Base-by-base conservation (phyloP, 2,329 filamentous ascomycete genomes). In the Pseudonectria buxi region DNA sequence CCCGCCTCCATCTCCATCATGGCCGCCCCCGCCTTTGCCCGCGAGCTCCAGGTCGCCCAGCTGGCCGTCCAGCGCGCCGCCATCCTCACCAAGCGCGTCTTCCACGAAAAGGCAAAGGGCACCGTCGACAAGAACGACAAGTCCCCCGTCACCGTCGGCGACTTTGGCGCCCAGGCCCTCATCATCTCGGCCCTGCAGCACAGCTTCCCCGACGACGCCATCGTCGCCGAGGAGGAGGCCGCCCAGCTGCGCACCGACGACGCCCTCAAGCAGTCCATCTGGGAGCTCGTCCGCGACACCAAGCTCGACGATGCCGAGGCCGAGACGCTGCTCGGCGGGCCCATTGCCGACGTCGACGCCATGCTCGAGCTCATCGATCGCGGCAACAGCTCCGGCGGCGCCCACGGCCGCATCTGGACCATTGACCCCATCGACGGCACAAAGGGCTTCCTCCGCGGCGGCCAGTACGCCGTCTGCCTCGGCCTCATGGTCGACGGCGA, bases 391-490 rank as follows among this genome's bases (percentile, higher is more conserved):
- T 64, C 74, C 38, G 87, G 87, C 41, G 87, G 87, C 18, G 61
- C 66, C 41, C 72, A 69, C 46, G 88, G 87, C 44, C 74, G 92
- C 48, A 86, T 96, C 61, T 98, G 92, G 92, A 86, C 90, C 27
- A 80, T 98, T 38, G 92, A 98, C 63, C 92, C 92, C 40, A 95
- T 98, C 44, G 92, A 98, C 62, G 92, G 92, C 47, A 98, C 92
- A 35, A 95, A 95, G 68, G 94, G 92, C 22, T 98, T 98, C 68
- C 71, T 98, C 41, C 78, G 94, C 44, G 92, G 92, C 35, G 94
- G 89, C 26, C 92, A 98, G 68, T 98, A 98, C 59, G 94, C 92
- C 36, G 88, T 98, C 35, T 95, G 90, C 58, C 75, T 98, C 5
- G 92, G 78, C 25, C 71, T 98, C 51, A 83, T 98, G 67, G 85